Evolutionary conservation across 2,329 filamentous ascomycete genomes (phyloP), one percentile per base, ranked within the genome.

Genomic region (Fusarium bulbicola): DNA sequence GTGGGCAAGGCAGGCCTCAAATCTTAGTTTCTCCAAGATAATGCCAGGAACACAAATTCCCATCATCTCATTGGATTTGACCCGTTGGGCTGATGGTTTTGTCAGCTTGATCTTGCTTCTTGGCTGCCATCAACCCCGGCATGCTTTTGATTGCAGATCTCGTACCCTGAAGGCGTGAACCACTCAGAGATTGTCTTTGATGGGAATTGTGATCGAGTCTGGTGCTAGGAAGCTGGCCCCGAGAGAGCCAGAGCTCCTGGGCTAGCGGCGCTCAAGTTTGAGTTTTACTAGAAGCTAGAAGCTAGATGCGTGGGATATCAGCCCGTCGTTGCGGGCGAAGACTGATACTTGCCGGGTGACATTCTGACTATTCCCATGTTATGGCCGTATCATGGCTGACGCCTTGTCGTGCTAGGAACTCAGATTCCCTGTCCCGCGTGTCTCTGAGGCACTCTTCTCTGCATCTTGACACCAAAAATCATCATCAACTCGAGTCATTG

Each of bases 241-340:
- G 34, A 30, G 42, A n/a, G 20, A 46, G 16, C 32, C n/a, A n/a
- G 20, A 46, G 16, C 32, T 26, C 45, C 58, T 69, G 47, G n/a
- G 43, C 59, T 70, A 70, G 67, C 60, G 67, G 66, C 65, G 70
- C 70, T 73, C 59, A 73, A 37, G 65, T 52, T 72, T 73, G 70
- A 66, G 65, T 32, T 69, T 52, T 40, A 36, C 50, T 61, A 28
- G 60, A 58, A 52, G 30, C 47, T 53, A 70, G 40, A 46, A n/a
- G 40, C 43, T 57, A 66, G 36, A 46, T 30, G 37, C 30, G 47
- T 49, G 46, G 40, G 26, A 70, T 66, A 66, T 63, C 70, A 73
- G 57, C 66, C 65, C 64, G 64, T 67, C 40, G 54, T 36, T 67
- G 63, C 65, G 65, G 65, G 65, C 65, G 40, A 42, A 67, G 54